phyloP scores from a whole-genome alignment of 768 basidiomycete species.

The Kwoniella mangroviensis region DNA sequence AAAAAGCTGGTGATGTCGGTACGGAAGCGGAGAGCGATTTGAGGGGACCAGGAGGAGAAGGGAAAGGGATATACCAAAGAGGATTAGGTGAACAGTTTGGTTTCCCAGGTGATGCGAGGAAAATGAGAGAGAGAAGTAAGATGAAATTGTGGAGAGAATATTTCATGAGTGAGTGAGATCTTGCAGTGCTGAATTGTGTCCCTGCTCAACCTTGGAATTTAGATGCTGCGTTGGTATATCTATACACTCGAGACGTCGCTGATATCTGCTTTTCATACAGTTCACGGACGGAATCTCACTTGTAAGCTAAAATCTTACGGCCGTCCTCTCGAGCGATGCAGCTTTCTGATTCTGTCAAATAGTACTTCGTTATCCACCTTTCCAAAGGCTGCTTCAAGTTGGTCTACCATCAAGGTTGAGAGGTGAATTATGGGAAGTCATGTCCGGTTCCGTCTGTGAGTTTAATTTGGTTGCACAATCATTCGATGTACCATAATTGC shows the following conservation, averaged over 20 bases:
- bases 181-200: too few species aligned
- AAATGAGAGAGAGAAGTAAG: slow-evolving; percentile 64
- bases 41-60: slow-evolving; percentile 59
- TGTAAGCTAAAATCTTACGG: slow-evolving; percentile 45
- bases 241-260: background rate
- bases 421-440: slow-evolving; percentile 97
- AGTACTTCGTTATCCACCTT: slow-evolving; percentile 90
- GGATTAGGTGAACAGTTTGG: slow-evolving; percentile 58
- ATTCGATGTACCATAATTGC: too few species aligned
- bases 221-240: too few species aligned
- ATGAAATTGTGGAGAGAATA: slow-evolving; percentile 94
- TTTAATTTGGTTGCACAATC: background rate
- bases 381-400: slow-evolving; percentile 95
- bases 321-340: background rate
- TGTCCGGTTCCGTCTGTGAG: slow-evolving; percentile 83
- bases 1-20: slow-evolving; percentile 20
- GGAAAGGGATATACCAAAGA: slow-evolving; percentile 52
- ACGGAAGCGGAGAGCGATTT: slow-evolving; percentile 53
- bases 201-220: too few species aligned
- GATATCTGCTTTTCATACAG: slow-evolving; percentile 59
- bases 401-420: slow-evolving; percentile 91
- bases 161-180: slow-evolving; percentile 67
- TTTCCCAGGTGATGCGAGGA: slow-evolving; percentile 58
- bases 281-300: slow-evolving; percentile 92
- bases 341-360: background rate